Percentiles rank a stretch among this genome's conserved stretches.
Conservation (phyloP, 176 grass and related monocot genomes). For the Oryza glaberrima region DNA sequence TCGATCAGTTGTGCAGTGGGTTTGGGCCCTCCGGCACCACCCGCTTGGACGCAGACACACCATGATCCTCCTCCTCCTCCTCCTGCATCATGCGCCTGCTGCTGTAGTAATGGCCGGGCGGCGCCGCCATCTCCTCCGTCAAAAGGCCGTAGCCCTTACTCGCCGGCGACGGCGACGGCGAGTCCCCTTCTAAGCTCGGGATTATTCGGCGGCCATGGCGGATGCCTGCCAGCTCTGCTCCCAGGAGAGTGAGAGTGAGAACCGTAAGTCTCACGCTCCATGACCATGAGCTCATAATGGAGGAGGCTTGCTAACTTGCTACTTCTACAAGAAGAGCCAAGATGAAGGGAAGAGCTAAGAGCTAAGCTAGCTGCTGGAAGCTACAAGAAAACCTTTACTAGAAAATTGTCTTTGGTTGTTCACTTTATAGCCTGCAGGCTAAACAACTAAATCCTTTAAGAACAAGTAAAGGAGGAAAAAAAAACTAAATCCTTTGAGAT, state of each 20-base stretch:
- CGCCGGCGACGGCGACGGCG: not conserved
- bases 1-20: slow-evolving; percentile 42
- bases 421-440: slow-evolving; percentile 27
- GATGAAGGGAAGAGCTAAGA: not conserved
- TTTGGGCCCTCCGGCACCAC: slow-evolving; percentile 35
- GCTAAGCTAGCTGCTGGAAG: not conserved
- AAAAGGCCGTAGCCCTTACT: not conserved
- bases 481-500: not conserved
- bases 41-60: slow-evolving; percentile 30
- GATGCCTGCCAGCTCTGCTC: slow-evolving; percentile 7
- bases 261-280: not conserved
- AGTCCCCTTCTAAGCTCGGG: not conserved
- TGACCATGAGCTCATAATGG: not conserved
- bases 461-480: not conserved
- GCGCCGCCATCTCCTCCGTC: not conserved
- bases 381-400: not conserved
- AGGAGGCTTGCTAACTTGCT: not conserved
- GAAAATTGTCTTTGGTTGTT: not conserved
- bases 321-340: not conserved
- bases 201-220: slow-evolving; percentile 31
- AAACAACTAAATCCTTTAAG: too few relatives aligned
- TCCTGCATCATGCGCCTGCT: not conserved
- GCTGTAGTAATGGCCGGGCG: not conserved
- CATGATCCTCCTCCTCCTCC: not conserved
- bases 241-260: slow-evolving; percentile 1